These are phyloP conservation scores for Didymella segeticola DNA, from an alignment of 2,329 filamentous ascomycete species.

Conservation along the genomic window DNA sequence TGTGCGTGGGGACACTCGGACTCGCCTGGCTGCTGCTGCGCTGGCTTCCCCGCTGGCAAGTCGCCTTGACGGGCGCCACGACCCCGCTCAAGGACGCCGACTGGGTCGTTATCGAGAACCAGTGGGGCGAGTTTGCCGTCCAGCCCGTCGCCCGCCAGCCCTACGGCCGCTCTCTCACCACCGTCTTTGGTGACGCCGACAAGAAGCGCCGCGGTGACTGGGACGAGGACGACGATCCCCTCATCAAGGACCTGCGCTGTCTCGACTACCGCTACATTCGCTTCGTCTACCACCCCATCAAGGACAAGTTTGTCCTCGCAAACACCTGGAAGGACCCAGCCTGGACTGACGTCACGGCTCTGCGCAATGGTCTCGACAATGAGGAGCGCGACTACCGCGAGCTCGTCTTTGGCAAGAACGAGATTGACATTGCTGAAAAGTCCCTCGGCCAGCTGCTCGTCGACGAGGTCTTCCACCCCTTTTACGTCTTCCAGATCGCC, in stretches of 20 bases:
- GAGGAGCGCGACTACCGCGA: slow-evolving; percentile 87
- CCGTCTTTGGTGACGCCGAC: slow-evolving; percentile 71
- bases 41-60: slow-evolving; percentile 89
- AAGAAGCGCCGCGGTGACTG: slow-evolving; percentile 72
- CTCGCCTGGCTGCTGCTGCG: slow-evolving; percentile 83
- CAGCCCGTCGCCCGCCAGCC: slow-evolving; percentile 67
- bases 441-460: slow-evolving; percentile 80
- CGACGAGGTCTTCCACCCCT: slow-evolving; percentile 96
- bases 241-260: slow-evolving; percentile 75
- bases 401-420: slow-evolving; percentile 85
- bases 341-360: slow-evolving; percentile 79
- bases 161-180: slow-evolving; percentile 69
- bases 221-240: slow-evolving; percentile 75
- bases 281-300: slow-evolving; percentile 86
- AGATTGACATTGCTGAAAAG: slow-evolving; percentile 94
- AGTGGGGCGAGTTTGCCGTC: slow-evolving; percentile 92
- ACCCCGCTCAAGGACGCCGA: slow-evolving; percentile 75
- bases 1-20: slow-evolving; percentile 77
- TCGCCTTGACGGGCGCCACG: slow-evolving; percentile 74
- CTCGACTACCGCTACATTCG: slow-evolving; percentile 94
- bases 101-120: slow-evolving; percentile 96
- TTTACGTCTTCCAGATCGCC: slow-evolving; percentile 97
- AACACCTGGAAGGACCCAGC: slow-evolving; percentile 93
- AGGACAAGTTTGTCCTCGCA: slow-evolving; percentile 85
- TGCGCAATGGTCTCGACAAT: slow-evolving; percentile 81